Conservation (phyloP, 306 rosid species). For the Bauhinia variegata region DNA sequence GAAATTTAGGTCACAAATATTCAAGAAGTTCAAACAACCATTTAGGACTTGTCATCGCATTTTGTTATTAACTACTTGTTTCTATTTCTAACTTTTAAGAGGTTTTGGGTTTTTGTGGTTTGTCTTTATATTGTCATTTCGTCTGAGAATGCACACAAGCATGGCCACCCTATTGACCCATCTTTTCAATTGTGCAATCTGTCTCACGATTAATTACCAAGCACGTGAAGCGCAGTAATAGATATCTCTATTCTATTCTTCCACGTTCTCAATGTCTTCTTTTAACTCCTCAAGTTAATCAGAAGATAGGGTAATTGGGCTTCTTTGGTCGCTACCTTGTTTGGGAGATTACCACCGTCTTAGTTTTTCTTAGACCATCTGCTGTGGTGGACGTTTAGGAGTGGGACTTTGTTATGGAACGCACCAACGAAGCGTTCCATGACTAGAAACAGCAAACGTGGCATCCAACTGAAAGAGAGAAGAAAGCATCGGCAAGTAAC, state of each 20-base stretch:
- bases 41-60: slow-evolving; percentile 1
- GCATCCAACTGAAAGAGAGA: too few species aligned
- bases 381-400: too few species aligned
- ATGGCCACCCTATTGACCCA: slow-evolving; percentile 9
- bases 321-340: slow-evolving; percentile 27
- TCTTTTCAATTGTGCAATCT: slow-evolving; percentile 26
- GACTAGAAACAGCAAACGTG: too few species aligned
- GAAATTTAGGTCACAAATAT: slow-evolving; percentile 27
- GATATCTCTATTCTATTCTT: slow-evolving; percentile 13
- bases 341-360: slow-evolving; percentile 3
- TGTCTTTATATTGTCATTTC: slow-evolving; percentile 46
- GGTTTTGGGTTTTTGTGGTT: slow-evolving; percentile 37
- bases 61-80: slow-evolving; percentile 8
- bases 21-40: slow-evolving; percentile 3
- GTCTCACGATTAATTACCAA: slow-evolving; percentile 46
- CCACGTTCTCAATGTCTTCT: slow-evolving; percentile 37
- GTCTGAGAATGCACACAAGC: slow-evolving; percentile 8
- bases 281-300: slow-evolving; percentile 18
- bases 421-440: too few species aligned
- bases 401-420: too few species aligned
- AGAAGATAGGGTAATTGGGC: slow-evolving; percentile 23
- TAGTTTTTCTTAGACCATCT: too few species aligned
- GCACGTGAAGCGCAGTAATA: slow-evolving; percentile 38
- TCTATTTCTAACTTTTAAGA: slow-evolving; percentile 9
- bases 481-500: too few species aligned